These are phyloP conservation scores for Lasiodiplodia gonubiensis DNA, from an alignment of 2,329 filamentous ascomycete species.

Conservation along the genomic window DNA sequence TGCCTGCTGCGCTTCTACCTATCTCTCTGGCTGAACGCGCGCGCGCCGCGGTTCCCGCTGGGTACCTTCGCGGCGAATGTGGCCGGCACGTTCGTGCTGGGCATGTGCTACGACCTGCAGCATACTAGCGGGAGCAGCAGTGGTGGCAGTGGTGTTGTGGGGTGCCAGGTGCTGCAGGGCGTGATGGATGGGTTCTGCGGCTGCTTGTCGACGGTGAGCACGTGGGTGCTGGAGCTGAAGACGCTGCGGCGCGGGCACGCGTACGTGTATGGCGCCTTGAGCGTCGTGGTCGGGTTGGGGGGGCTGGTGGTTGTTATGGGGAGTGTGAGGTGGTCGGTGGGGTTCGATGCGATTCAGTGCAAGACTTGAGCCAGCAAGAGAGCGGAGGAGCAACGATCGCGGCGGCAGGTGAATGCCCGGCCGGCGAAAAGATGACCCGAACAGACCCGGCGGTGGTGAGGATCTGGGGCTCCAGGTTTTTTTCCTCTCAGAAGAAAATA, in stretches of 20 bases:
- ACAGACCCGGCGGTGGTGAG: no score
- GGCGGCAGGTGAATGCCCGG: no score
- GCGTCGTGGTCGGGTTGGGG: slow-evolving; percentile 63
- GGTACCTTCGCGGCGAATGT: slow-evolving; percentile 87
- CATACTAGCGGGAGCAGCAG: slow-evolving; percentile 57
- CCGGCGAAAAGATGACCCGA: no score
- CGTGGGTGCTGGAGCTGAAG: slow-evolving; percentile 54
- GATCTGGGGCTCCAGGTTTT: no score
- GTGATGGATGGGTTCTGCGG: slow-evolving; percentile 58
- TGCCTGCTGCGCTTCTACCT: slow-evolving; percentile 76
- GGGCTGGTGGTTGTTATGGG: slow-evolving; percentile 75
- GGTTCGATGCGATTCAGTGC: slow-evolving; percentile 21
- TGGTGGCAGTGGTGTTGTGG: slow-evolving; percentile 49
- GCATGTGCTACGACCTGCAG: slow-evolving; percentile 78
- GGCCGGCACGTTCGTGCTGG: slow-evolving; percentile 74
- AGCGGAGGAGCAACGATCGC: no score
- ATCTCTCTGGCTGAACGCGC: slow-evolving; percentile 71
- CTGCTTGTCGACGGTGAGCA: slow-evolving; percentile 54
- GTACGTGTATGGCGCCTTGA: slow-evolving; percentile 72
- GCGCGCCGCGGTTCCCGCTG: slow-evolving; percentile 72
- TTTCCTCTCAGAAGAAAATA: no score
- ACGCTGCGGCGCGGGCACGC: slow-evolving; percentile 56
- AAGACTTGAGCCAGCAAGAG: slow-evolving; percentile 16
- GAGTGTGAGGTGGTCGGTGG: slow-evolving; percentile 66
- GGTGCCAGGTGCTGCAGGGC: slow-evolving; percentile 48